phyloP scores from a whole-genome alignment of 768 basidiomycete genomes.

The Tubosaeta sp. region DNA sequence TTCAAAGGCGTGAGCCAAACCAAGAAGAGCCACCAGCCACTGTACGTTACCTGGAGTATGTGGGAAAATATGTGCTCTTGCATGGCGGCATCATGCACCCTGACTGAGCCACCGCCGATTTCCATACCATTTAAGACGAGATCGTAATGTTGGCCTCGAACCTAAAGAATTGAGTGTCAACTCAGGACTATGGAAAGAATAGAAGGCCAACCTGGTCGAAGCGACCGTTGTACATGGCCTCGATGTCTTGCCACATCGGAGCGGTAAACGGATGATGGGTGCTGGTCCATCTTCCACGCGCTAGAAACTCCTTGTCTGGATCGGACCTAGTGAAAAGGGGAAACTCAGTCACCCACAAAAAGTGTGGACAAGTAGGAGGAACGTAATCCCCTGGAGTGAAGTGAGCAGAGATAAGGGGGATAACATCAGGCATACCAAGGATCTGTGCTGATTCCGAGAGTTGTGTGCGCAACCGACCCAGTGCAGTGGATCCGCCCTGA shows the following conservation, averaged over 20 bases:
- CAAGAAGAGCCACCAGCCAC: slow-evolving; percentile 5
- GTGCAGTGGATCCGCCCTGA: slow-evolving; percentile 82
- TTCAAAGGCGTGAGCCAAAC: slow-evolving; percentile 9
- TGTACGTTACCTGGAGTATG: slow-evolving; percentile 63
- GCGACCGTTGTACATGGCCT: slow-evolving; percentile 67
- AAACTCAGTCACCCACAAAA: slow-evolving; percentile 95
- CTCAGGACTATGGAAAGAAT: not conserved
- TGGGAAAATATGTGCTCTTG: slow-evolving; percentile 78
- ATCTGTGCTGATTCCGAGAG: slow-evolving; percentile 64
- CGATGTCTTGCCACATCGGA: slow-evolving; percentile 87
- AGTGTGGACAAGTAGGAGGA: slow-evolving; percentile 62
- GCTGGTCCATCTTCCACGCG: slow-evolving; percentile 86
- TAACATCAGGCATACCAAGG: slow-evolving; percentile 44
- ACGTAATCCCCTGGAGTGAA: slow-evolving; percentile 47
- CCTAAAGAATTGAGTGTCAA: slow-evolving; percentile 39
- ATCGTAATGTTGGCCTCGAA: slow-evolving; percentile 95
- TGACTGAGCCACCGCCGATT: slow-evolving; percentile 91
- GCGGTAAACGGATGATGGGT: slow-evolving; percentile 97
- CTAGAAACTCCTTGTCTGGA: slow-evolving; percentile 80
- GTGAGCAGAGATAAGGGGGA: slow-evolving; percentile 5
- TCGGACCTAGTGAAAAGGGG: slow-evolving; percentile 88
- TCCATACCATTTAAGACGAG: slow-evolving; percentile 91
- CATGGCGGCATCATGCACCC: slow-evolving; percentile 84
- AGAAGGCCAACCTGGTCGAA: slow-evolving; percentile 46
- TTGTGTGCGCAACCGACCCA: slow-evolving; percentile 67